Evolutionary conservation across 2,329 filamentous ascomycete genomes (phyloP).

Genomic region (Dothiorella sarmentorum): DNA sequence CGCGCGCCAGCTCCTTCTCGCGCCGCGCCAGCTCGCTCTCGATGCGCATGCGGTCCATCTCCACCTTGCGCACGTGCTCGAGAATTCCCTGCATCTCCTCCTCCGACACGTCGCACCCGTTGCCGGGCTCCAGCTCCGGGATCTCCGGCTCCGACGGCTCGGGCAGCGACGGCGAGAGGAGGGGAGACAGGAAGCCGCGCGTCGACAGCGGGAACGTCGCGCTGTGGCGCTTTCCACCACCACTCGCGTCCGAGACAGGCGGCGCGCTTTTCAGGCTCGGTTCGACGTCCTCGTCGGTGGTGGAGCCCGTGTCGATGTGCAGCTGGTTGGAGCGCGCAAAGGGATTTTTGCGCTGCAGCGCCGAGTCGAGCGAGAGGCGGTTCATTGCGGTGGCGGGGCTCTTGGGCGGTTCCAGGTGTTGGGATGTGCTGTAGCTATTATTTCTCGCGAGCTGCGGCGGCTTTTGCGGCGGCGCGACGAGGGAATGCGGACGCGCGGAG

Average conservation of each 20-base stretch:
- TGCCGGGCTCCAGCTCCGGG: no score
- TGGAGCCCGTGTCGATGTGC: background rate
- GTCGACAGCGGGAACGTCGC: background rate
- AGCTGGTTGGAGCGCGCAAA: constrained; percentile 8
- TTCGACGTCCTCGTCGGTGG: background rate
- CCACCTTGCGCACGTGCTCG: constrained; percentile 5
- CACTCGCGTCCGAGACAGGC: background rate
- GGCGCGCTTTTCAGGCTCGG: constrained; percentile 4
- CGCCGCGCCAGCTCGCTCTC: constrained; percentile 2
- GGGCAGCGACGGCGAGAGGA: background rate
- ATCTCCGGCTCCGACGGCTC: no score
- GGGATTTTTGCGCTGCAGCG: constrained; percentile 5
- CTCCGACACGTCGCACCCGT: constrained; percentile 2
- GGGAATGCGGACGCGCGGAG: constrained; percentile 1
- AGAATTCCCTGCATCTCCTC: constrained; percentile 7
- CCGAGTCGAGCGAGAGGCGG: constrained; percentile 13
- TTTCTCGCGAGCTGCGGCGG: background rate
- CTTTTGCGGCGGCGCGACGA: background rate
- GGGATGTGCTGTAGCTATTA: background rate
- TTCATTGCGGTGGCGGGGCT: background rate
- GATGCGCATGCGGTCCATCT: background rate
- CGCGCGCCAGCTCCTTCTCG: constrained; percentile 12
- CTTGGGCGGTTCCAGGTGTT: background rate
- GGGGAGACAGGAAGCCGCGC: background rate
- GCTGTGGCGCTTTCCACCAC: constrained; percentile 3